Percentiles rank a stretch among this genome's conserved stretches.
Conservation (phyloP, 805 yeast genomes). For the Wickerhamiella occidentalis region DNA sequence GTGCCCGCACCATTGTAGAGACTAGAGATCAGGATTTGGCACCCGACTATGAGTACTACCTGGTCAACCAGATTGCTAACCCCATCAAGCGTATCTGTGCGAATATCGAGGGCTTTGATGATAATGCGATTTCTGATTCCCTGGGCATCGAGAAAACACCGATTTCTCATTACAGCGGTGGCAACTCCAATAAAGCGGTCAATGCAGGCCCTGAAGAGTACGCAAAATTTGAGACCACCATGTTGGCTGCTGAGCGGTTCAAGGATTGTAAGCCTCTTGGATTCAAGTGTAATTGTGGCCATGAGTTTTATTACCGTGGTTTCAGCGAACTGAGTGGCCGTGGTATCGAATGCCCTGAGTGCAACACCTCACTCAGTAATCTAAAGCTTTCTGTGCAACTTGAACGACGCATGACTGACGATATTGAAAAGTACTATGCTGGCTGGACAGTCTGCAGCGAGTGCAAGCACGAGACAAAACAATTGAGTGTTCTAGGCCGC, state of each 20-base stretch:
- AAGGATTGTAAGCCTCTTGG: conserved; percentile 44
- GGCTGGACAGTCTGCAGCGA: conserved; percentile 84
- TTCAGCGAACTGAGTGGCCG: conserved; percentile 42
- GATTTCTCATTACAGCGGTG: background rate
- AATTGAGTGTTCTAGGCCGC: conserved; percentile 78
- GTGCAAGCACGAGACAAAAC: conserved; percentile 70
- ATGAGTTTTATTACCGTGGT: conserved; percentile 60
- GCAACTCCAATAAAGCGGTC: too few species aligned
- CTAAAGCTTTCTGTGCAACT: conserved; percentile 57
- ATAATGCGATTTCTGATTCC: conserved; percentile 59
- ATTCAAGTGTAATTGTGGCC: conserved; percentile 40
- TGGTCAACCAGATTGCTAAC: conserved; percentile 79
- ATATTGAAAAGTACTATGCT: conserved; percentile 68
- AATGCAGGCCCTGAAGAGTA: conserved; percentile 19
- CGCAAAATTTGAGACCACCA: conserved; percentile 72
- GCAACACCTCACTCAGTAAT: conserved; percentile 41
- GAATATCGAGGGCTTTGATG: conserved; percentile 76
- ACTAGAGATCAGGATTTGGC: conserved; percentile 39
- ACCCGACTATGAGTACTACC: conserved; percentile 69
- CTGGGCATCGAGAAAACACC: conserved; percentile 61
- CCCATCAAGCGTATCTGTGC: conserved; percentile 83
- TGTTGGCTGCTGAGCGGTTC: conserved; percentile 74
- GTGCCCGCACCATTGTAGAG: conserved; percentile 76
- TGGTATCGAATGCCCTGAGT: conserved; percentile 60
- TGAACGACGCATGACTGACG: conserved; percentile 57